Conservation (phyloP, 306 rosid genomes). For the Luffa aegyptiaca region DNA sequence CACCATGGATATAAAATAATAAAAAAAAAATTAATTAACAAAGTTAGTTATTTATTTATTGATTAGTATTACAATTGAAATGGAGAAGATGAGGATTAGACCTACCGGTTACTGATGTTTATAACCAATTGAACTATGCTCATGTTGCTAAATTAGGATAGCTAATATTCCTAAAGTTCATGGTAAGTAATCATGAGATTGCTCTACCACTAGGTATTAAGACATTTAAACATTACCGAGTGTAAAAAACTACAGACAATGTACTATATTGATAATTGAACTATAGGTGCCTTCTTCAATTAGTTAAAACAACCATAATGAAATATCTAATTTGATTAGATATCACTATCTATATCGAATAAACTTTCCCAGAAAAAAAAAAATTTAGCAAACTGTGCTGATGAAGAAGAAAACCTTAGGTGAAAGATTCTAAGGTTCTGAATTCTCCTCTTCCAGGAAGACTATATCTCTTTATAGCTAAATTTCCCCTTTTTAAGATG, state of each 20-base stretch:
- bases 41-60: not conserved
- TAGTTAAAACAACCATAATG: not conserved
- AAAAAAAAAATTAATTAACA: not conserved
- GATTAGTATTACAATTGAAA: not conserved
- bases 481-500: not conserved
- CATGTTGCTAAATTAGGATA: not conserved
- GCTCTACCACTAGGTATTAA: not conserved
- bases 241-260: not conserved
- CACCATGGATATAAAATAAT: not conserved
- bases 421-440: not conserved
- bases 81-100: not conserved
- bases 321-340: not conserved
- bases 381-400: not conserved
- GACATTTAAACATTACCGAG: not conserved
- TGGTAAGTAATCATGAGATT: not conserved
- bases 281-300: not conserved
- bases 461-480: not conserved
- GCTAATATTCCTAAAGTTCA: not conserved
- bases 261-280: not conserved
- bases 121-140: not conserved
- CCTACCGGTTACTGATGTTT: not conserved
- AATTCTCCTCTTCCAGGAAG: not conserved
- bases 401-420: not conserved
- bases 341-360: not conserved
- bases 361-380: not conserved